Evolutionary conservation across 768 basidiomycete species (phyloP).

Genomic region (Macrolepiota albuminosa): DNA sequence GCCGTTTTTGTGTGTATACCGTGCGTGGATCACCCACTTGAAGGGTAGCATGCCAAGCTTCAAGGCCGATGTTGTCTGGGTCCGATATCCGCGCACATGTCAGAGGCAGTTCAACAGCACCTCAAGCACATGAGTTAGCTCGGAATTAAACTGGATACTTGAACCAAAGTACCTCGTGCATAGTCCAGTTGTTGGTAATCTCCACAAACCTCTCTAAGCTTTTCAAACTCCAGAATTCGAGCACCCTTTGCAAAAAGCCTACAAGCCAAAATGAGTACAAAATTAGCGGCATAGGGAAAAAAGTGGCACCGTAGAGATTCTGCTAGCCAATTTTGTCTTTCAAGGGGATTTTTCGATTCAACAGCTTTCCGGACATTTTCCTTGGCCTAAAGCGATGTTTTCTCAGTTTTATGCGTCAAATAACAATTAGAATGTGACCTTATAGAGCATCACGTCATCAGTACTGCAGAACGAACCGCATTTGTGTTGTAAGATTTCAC

Average conservation of each 20-base stretch:
- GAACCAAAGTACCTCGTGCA: constrained; percentile 56
- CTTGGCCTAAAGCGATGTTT: constrained; percentile 58
- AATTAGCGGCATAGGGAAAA: background rate
- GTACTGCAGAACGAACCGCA: constrained; percentile 98
- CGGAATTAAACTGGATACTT: background rate
- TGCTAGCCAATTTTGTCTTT: constrained; percentile 73
- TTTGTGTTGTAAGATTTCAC: constrained; percentile 88
- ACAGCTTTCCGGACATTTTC: constrained; percentile 91
- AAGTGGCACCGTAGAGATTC: constrained; percentile 79
- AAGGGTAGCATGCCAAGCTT: constrained; percentile 69
- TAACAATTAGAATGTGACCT: constrained; percentile 43
- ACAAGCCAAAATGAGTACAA: constrained; percentile 4
- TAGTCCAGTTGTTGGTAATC: constrained; percentile 86
- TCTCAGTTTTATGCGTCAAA: background rate
- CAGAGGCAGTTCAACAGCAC: constrained; percentile 82
- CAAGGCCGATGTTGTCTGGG: constrained; percentile 65
- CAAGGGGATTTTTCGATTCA: constrained; percentile 67
- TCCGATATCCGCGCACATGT: constrained; percentile 80
- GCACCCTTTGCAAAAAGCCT: constrained; percentile 90
- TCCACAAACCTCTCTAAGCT: constrained; percentile 80
- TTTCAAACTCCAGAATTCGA: constrained; percentile 76
- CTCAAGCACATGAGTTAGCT: constrained; percentile 30
- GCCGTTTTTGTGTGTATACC: constrained; percentile 54
- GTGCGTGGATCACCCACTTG: constrained; percentile 54
- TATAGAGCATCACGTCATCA: constrained; percentile 97